Percentiles rank a stretch among this genome's conserved stretches.
Evolutionary conservation across 306 rosid species (phyloP).

Genomic region (Aeschynomene evenia): DNA sequence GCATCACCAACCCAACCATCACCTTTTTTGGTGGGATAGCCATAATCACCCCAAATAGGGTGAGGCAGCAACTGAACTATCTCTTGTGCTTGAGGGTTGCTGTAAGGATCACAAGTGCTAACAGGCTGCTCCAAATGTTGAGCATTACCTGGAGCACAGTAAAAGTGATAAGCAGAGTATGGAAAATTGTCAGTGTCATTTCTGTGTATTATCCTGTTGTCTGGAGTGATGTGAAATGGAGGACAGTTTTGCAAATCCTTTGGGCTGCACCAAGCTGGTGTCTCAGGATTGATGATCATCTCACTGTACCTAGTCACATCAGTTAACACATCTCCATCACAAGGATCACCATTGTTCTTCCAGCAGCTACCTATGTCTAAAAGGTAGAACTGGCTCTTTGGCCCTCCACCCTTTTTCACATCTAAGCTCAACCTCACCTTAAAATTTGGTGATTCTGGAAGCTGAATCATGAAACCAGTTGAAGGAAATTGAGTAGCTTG

Average conservation of each 20-base stretch:
- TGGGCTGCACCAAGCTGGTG: constrained; percentile 59
- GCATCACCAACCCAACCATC: constrained; percentile 65
- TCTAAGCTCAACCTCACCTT: constrained; percentile 55
- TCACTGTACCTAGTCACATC: constrained; percentile 69
- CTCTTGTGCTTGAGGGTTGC: constrained; percentile 75
- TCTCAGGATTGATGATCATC: constrained; percentile 65
- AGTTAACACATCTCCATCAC: constrained; percentile 48
- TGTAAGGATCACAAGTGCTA: constrained; percentile 55
- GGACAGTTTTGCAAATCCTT: constrained; percentile 45
- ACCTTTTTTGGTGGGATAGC: constrained; percentile 57
- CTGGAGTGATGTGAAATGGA: constrained; percentile 54
- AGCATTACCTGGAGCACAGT: constrained; percentile 66
- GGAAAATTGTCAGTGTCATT: constrained; percentile 61
- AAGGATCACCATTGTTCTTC: constrained; percentile 62
- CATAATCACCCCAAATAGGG: constrained; percentile 57
- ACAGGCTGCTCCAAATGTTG: constrained; percentile 42
- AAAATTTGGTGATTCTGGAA: constrained; percentile 61
- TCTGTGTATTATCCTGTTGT: constrained; percentile 44
- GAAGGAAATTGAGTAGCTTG: background rate
- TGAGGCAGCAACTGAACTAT: constrained; percentile 62
- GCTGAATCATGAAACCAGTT: constrained; percentile 39
- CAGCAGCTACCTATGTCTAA: constrained; percentile 68
- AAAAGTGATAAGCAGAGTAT: constrained; percentile 57
- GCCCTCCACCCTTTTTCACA: constrained; percentile 59
- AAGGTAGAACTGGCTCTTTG: constrained; percentile 70